Evolutionary conservation across 225 moss, liverwort and hornwort genomes (phyloP).

Genomic region (Bryoerythrophyllum caledonicum): DNA sequence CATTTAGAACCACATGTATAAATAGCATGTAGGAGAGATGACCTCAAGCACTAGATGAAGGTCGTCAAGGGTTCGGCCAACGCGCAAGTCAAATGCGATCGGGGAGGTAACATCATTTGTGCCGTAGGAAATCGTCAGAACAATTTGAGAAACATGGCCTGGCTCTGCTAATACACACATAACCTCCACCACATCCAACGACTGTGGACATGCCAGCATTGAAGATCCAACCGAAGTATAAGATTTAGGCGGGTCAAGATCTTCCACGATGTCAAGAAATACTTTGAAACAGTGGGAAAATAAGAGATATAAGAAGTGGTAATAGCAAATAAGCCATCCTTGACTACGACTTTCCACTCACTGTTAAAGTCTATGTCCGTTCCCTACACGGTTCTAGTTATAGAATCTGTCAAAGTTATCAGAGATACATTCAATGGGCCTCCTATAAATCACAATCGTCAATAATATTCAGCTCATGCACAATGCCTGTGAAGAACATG

Average conservation of each 20-base stretch:
- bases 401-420: slow-evolving; percentile 2
- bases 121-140: slow-evolving; percentile 87
- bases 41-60: slow-evolving; percentile 87
- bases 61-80: slow-evolving; percentile 72
- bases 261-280: neutral
- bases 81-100: slow-evolving; percentile 73
- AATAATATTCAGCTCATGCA: slow-evolving; percentile 9
- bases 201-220: slow-evolving; percentile 75
- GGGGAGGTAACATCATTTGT: slow-evolving; percentile 80
- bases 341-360: slow-evolving; percentile 14
- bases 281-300: slow-evolving; percentile 11
- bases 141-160: slow-evolving; percentile 87
- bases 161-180: slow-evolving; percentile 85
- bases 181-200: slow-evolving; percentile 80
- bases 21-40: slow-evolving; percentile 22
- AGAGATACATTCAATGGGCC: neutral
- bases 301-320: neutral
- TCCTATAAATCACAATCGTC: neutral
- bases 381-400: slow-evolving; percentile 14
- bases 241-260: neutral
- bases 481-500: slow-evolving; percentile 10
- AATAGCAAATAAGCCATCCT: neutral
- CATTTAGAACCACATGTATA: neutral
- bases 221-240: slow-evolving; percentile 19
- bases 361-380: slow-evolving; percentile 12